phyloP scores from a whole-genome alignment of 2,329 filamentous ascomycete species.

The Magnaporthiopsis incrustans region DNA sequence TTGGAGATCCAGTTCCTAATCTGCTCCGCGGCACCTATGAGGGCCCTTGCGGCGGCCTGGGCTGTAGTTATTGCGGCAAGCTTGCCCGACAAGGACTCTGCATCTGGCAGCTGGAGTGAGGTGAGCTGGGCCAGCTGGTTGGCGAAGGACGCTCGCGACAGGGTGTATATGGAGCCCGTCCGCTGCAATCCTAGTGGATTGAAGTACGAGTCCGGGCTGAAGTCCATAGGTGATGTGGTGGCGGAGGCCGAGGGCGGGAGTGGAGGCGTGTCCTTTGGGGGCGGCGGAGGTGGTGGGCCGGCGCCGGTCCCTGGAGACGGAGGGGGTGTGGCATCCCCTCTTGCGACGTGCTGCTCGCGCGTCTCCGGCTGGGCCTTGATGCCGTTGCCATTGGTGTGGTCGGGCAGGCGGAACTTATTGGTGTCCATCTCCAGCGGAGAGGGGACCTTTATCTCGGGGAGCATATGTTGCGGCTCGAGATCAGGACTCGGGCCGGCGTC shows the following conservation, averaged over 20 bases:
- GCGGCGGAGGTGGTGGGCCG: slow-evolving; percentile 31
- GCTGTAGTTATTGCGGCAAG: slow-evolving; percentile 81
- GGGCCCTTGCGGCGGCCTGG: slow-evolving; percentile 70
- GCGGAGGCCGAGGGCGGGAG: slow-evolving; percentile 17
- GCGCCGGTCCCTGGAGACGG: slow-evolving; percentile 29
- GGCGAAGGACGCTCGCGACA: slow-evolving; percentile 86
- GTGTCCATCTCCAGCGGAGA: slow-evolving; percentile 58
- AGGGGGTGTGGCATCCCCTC: slow-evolving; percentile 26
- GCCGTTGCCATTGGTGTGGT: slow-evolving; percentile 61
- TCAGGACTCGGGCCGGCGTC: slow-evolving; percentile 21
- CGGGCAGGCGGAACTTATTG: slow-evolving; percentile 66
- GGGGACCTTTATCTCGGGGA: slow-evolving; percentile 44
- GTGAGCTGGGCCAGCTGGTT: slow-evolving; percentile 90
- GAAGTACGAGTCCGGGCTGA: slow-evolving; percentile 54
- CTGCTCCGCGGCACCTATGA: slow-evolving; percentile 83
- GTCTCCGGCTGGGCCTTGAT: slow-evolving; percentile 53
- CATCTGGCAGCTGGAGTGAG: slow-evolving; percentile 80
- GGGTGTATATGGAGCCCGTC: slow-evolving; percentile 83
- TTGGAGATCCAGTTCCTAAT: slow-evolving; percentile 92
- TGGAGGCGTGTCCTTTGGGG: slow-evolving; percentile 46
- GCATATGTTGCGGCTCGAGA: slow-evolving; percentile 24
- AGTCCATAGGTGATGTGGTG: slow-evolving; percentile 26
- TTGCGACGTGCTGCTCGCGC: slow-evolving; percentile 49
- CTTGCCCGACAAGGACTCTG: slow-evolving; percentile 71
- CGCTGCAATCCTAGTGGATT: slow-evolving; percentile 58